These are phyloP conservation scores for Leptographium procerum DNA, from an alignment of 2,329 filamentous ascomycete species.

Conservation along the genomic window DNA sequence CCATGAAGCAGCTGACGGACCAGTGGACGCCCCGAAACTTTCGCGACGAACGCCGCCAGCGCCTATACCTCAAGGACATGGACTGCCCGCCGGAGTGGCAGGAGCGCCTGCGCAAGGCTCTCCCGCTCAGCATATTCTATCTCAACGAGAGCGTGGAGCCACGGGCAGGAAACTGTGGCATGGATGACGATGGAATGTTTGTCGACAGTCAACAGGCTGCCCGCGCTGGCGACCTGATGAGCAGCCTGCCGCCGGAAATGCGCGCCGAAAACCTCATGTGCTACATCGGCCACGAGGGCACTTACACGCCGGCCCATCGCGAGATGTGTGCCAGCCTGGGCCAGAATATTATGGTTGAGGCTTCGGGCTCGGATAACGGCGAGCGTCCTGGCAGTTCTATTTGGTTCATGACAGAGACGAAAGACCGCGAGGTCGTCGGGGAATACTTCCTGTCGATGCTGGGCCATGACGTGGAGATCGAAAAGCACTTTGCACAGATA, in stretches of 20 bases:
- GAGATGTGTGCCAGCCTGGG: conserved; percentile 97
- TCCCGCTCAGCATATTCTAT: conserved; percentile 79
- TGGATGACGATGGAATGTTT: conserved; percentile 24
- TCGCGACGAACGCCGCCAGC: conserved; percentile 66
- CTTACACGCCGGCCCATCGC: conserved; percentile 86
- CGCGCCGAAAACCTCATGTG: conserved; percentile 96
- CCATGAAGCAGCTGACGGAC: conserved; percentile 72
- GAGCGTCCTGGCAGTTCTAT: conserved; percentile 81
- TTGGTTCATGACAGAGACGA: conserved; percentile 98
- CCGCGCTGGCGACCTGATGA: conserved; percentile 86
- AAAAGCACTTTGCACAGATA: conserved; percentile 91
- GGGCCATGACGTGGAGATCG: conserved; percentile 92
- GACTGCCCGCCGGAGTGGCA: conserved; percentile 87
- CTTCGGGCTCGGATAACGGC: conserved; percentile 60
- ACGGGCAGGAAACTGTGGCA: conserved; percentile 16
- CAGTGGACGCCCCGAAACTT: conserved; percentile 70
- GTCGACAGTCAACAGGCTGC: conserved; percentile 45
- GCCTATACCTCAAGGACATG: conserved; percentile 93
- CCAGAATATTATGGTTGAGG: conserved; percentile 97
- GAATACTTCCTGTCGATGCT: conserved; percentile 91
- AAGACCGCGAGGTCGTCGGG: conserved; percentile 78
- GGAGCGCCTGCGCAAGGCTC: conserved; percentile 61
- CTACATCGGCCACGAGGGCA: conserved; percentile 94
- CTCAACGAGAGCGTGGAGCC: conserved; percentile 65
- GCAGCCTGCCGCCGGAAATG: conserved; percentile 75